Evolutionary conservation across 352 stramenopile species (phyloP).

Genomic region (Phytophthora crassamura): DNA sequence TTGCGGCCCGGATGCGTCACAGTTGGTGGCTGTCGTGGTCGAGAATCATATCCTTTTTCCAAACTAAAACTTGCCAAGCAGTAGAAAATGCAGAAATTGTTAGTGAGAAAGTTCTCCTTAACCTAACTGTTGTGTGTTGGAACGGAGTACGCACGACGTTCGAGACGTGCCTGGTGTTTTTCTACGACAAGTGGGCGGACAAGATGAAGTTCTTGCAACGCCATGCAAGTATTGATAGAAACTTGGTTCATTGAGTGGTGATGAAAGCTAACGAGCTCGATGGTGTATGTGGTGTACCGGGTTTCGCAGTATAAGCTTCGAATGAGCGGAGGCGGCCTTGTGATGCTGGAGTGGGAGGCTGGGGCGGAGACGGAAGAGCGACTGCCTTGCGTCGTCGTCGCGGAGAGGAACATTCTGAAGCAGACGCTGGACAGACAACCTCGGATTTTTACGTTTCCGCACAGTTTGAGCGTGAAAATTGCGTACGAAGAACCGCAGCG

Average conservation of each 20-base stretch:
- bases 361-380: constrained; percentile 71
- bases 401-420: constrained; percentile 64
- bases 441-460: constrained; percentile 44
- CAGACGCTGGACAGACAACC: constrained; percentile 43
- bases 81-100: no score
- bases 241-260: no score
- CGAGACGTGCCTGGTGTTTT: constrained; percentile 64
- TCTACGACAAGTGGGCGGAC: constrained; percentile 79
- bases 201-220: constrained; percentile 68
- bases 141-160: constrained; percentile 45
- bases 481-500: constrained; percentile 60
- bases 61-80: no score
- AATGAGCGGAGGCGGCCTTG: constrained; percentile 58
- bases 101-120: constrained; percentile 33
- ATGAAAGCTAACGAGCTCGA: neutral
- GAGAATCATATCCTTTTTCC: constrained; percentile 59
- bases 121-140: constrained; percentile 15
- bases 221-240: constrained; percentile 54
- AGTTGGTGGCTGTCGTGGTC: constrained; percentile 59
- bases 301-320: constrained; percentile 64
- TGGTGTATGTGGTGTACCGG: neutral
- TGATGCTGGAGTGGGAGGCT: constrained; percentile 62
- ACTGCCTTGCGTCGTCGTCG: constrained; percentile 61
- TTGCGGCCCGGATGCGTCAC: constrained; percentile 58
- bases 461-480: constrained; percentile 53